Evolutionary conservation across 345 rosid species (phyloP).

Genomic region (Eucalyptus cladocalyx): DNA sequence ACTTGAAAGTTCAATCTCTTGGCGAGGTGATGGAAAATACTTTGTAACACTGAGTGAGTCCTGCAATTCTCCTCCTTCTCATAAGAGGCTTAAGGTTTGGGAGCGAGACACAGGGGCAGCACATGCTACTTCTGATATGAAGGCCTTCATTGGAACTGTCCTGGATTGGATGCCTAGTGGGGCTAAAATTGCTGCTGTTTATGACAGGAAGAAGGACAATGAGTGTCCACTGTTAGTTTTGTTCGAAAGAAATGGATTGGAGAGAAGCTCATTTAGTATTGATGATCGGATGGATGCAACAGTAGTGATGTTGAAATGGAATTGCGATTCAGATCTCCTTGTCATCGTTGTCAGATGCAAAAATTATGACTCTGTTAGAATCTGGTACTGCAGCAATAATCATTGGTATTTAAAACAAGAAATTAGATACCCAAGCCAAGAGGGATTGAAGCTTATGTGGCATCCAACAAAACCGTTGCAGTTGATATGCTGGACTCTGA

Average conservation of each 20-base stretch:
- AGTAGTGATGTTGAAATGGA: constrained; percentile 74
- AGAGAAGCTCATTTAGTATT: constrained; percentile 57
- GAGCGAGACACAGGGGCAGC: constrained; percentile 74
- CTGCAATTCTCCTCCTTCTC: constrained; percentile 15
- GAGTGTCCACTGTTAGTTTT: constrained; percentile 50
- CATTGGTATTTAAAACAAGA: constrained; percentile 94
- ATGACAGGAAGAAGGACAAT: constrained; percentile 42
- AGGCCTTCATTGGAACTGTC: constrained; percentile 47
- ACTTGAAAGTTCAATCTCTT: constrained; percentile 45
- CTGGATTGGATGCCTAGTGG: constrained; percentile 99
- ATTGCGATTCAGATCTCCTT: constrained; percentile 80
- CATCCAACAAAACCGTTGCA: constrained; percentile 85
- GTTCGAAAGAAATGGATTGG: constrained; percentile 86
- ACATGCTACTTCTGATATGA: constrained; percentile 67
- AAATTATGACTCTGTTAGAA: constrained; percentile 44
- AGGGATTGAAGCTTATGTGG: constrained; percentile 79
- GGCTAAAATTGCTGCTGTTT: constrained; percentile 79
- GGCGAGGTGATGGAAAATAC: constrained; percentile 97
- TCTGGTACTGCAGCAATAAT: constrained; percentile 86
- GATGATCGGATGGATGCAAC: constrained; percentile 34
- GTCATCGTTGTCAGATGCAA: constrained; percentile 59
- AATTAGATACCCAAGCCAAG: constrained; percentile 42
- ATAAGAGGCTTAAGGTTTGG: constrained; percentile 78
- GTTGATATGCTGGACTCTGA: constrained; percentile 76
- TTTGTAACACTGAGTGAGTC: constrained; percentile 49